Conservation (phyloP, 2,329 filamentous ascomycete genomes). For the Arthrobotrys entomopaga region DNA sequence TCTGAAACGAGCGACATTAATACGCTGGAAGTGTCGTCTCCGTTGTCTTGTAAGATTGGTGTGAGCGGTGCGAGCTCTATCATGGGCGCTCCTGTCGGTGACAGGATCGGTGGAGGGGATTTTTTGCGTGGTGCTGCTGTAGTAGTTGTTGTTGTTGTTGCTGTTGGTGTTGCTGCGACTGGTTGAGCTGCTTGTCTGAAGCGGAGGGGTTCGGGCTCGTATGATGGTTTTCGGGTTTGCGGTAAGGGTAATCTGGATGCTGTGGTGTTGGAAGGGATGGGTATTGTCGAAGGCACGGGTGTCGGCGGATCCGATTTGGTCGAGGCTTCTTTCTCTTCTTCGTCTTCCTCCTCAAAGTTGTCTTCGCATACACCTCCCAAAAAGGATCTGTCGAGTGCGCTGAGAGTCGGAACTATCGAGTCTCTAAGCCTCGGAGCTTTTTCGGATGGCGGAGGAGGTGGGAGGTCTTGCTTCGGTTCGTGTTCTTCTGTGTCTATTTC, state of each 20-base stretch:
- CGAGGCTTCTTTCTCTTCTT: conserved; percentile 18
- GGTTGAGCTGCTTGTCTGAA: conserved; percentile 16
- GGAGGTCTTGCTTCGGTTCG: conserved; percentile 41
- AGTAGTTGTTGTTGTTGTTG: conserved; percentile 11
- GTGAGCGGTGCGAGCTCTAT: conserved; percentile 50
- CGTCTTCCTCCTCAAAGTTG: conserved; percentile 27
- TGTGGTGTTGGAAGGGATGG: conserved; percentile 46
- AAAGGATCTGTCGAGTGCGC: conserved; percentile 42
- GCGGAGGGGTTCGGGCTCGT: conserved; percentile 48
- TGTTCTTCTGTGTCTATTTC: conserved; percentile 23
- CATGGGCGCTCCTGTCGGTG: conserved; percentile 50
- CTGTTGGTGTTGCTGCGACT: too few relatives aligned
- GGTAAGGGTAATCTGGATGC: conserved; percentile 46
- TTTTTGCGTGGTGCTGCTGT: conserved; percentile 26
- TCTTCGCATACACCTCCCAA: conserved; percentile 32
- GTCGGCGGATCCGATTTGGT: conserved; percentile 29
- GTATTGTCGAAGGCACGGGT: conserved; percentile 40
- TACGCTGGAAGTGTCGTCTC: conserved; percentile 48
- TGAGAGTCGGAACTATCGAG: conserved; percentile 47
- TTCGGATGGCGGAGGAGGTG: conserved; percentile 45
- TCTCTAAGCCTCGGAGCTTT: conserved; percentile 52
- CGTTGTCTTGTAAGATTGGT: conserved; percentile 49
- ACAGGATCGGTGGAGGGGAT: conserved; percentile 43
- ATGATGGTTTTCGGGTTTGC: conserved; percentile 35
- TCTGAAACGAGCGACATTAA: conserved; percentile 54